These are phyloP conservation scores for Passiflora organensis DNA, from an alignment of 345 rosid genomes.

Conservation along the genomic window DNA sequence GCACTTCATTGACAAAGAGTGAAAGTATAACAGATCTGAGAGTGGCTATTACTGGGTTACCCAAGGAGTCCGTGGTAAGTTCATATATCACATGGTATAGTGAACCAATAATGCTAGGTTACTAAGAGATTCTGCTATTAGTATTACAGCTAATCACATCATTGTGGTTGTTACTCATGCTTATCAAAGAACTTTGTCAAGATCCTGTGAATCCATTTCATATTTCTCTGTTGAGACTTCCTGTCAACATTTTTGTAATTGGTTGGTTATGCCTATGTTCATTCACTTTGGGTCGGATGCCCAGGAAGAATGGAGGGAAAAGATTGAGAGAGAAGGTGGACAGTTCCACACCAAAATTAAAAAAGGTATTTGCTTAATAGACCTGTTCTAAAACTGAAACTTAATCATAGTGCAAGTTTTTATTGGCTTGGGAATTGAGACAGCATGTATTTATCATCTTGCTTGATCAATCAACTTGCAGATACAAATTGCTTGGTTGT, in stretches of 20 bases:
- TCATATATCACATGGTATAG: neutral
- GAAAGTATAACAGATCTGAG: slow-evolving; percentile 68
- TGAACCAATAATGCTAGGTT: too few species aligned
- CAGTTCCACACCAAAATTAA: slow-evolving; percentile 61
- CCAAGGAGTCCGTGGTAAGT: slow-evolving; percentile 53
- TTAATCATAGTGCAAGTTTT: neutral
- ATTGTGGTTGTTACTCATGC: too few species aligned
- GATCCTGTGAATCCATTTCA: too few species aligned
- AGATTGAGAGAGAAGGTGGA: slow-evolving; percentile 74
- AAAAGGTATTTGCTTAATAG: slow-evolving; percentile 45
- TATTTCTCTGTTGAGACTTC: slow-evolving; percentile 4
- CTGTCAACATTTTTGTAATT: neutral
- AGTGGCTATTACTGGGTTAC: slow-evolving; percentile 59
- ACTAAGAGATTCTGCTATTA: too few species aligned
- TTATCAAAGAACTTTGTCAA: too few species aligned
- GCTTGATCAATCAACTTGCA: slow-evolving; percentile 34
- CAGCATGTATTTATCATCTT: slow-evolving; percentile 4
- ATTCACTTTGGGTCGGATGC: slow-evolving; percentile 25
- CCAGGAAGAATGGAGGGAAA: slow-evolving; percentile 79
- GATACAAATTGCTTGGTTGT: slow-evolving; percentile 80
- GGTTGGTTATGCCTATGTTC: slow-evolving; percentile 1
- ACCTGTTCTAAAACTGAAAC: slow-evolving; percentile 10
- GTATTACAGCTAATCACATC: too few species aligned
- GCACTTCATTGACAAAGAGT: slow-evolving; percentile 40
- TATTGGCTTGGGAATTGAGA: neutral